Base-by-base conservation (phyloP, 169 alveolate species). In the Eimeria zaria region DNA sequence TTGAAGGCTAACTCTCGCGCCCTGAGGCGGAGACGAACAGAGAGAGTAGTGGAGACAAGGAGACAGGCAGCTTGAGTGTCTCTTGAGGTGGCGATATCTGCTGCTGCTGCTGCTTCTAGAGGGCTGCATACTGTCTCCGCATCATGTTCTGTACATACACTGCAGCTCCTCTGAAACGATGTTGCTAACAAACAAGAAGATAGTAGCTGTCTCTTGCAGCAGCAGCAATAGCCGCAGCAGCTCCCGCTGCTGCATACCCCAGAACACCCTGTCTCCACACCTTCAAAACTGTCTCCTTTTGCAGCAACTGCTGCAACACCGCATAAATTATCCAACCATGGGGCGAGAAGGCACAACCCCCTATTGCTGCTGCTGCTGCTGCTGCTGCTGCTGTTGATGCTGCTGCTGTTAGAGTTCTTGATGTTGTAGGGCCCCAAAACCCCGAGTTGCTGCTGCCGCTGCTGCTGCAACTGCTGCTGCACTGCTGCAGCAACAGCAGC, bases 371-470 rank as follows among this genome's bases (percentile, higher is more conserved):
- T 80, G 69, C 67, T 41, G 71, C 89, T 80, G 84, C 51, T 78
- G 51, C 6, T 20, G 60, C 36, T 78, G 89, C 73, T 76, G 89
- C 89, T 27, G 62, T 16, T 48, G 62, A 11, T 55, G 76, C 71
- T 83, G 91, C 3, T 51, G 91, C 53, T 11, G 91, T n/a, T n/a
- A n/a, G n/a, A n/a, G n/a, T n/a, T n/a, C n/a, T n/a, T n/a, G n/a
- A n/a, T n/a, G n/a, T n/a, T n/a, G n/a, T n/a, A n/a, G n/a, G n/a
- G n/a, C n/a, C n/a, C n/a, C n/a, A n/a, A n/a, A n/a, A n/a, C n/a
- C n/a, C n/a, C n/a, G n/a, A n/a, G 89, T 69, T 80, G 89, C 89
- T 48, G 89, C 85, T 80, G 89, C 89, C 48, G 89, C 87, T 80
- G 89, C 69, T 44, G 89, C 60, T n/a, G 64, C 69, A 27, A 33